phyloP scores from a whole-genome alignment of 169 alveolate genomes.

The Eimeria tenella region DNA sequence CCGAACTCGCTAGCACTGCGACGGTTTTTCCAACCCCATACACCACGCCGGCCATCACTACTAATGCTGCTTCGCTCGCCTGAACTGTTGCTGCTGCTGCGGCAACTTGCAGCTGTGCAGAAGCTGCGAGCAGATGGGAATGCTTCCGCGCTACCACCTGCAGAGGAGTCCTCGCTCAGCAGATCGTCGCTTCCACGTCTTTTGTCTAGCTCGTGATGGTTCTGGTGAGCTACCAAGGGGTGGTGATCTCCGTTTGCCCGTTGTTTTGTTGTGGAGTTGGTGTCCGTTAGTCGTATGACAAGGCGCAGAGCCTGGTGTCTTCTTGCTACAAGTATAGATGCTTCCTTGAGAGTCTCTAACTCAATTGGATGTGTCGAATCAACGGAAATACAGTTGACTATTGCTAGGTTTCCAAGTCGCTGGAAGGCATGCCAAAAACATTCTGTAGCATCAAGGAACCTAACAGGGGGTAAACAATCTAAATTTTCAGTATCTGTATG shows the following conservation, averaged over 20 bases:
- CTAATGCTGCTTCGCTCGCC: conserved; percentile 1
- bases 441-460: conserved; percentile 67
- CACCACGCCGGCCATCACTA: conserved; percentile 1
- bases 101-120: conserved; percentile 16
- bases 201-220: background rate
- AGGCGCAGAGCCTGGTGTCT: conserved; percentile 82
- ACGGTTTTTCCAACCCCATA: conserved; percentile 38
- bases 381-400: conserved; percentile 81
- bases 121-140: conserved; percentile 18
- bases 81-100: conserved; percentile 40
- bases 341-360: conserved; percentile 79
- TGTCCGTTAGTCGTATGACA: conserved; percentile 50
- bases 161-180: conserved; percentile 37
- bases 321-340: conserved; percentile 79
- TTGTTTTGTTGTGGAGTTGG: background rate
- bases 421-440: conserved; percentile 72
- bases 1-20: conserved; percentile 40
- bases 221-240: background rate
- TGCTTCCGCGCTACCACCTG: background rate
- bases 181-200: background rate
- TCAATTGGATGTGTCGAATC: conserved; percentile 81
- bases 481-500: background rate
- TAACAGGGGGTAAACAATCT: conserved; percentile 31
- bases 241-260: background rate
- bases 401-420: conserved; percentile 80